Evolutionary conservation across 345 rosid genomes (phyloP).

Genomic region (Salix viminalis): DNA sequence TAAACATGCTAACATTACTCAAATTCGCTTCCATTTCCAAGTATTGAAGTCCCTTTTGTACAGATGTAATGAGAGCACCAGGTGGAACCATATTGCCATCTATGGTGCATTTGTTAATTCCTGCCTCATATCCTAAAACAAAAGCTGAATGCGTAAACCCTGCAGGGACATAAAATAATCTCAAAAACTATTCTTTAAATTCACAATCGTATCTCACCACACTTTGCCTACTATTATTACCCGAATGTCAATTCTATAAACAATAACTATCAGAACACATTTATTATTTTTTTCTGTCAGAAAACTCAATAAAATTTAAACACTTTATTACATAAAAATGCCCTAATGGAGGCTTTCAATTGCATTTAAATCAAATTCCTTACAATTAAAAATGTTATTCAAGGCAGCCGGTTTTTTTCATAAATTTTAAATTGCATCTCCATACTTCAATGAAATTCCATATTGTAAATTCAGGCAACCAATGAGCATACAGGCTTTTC

Average conservation of each 20-base stretch:
- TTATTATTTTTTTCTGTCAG: too few species aligned
- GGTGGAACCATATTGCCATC: slow-evolving; percentile 96
- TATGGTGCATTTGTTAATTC: slow-evolving; percentile 74
- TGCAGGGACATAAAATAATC: slow-evolving; percentile 22
- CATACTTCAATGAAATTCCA: not conserved
- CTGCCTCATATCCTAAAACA: slow-evolving; percentile 90
- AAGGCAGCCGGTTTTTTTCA: too few species aligned
- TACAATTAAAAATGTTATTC: too few species aligned
- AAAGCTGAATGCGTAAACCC: slow-evolving; percentile 88
- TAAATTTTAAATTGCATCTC: not conserved
- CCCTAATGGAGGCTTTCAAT: not conserved
- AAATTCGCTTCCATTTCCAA: slow-evolving; percentile 98
- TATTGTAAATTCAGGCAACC: not conserved
- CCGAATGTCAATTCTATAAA: not conserved
- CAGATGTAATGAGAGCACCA: slow-evolving; percentile 82
- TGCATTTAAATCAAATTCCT: not conserved
- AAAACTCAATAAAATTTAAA: not conserved
- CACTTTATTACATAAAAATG: not conserved
- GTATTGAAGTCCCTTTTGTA: slow-evolving; percentile 92
- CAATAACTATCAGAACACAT: not conserved
- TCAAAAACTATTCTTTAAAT: not conserved
- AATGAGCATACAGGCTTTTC: too few species aligned
- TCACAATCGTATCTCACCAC: not conserved
- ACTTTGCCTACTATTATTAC: not conserved
- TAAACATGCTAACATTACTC: slow-evolving; percentile 57